A percentile compares a stretch with the other conserved stretches of the same genome.
phyloP scores from a whole-genome alignment of 2,329 filamentous ascomycete species.

The Xylariaceae sp. region DNA sequence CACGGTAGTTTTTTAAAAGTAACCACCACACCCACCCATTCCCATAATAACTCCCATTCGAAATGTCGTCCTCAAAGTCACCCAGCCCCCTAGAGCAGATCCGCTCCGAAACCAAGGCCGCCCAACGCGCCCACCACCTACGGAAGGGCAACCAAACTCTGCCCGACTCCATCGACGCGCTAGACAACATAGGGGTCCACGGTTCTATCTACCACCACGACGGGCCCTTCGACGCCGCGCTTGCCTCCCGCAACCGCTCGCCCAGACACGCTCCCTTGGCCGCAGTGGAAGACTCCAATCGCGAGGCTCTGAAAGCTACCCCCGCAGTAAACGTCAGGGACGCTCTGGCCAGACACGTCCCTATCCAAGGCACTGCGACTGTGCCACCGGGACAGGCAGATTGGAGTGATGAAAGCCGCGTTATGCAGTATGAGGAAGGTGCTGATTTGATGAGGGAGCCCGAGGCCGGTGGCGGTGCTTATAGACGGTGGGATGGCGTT shows the following conservation, averaged over 20 bases:
- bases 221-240: conserved; percentile 83
- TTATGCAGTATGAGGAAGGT: conserved; percentile 81
- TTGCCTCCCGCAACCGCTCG: conserved; percentile 69
- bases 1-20: no score
- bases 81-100: conserved; percentile 67
- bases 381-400: conserved; percentile 74
- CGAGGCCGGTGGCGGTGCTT: conserved; percentile 67
- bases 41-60: not conserved
- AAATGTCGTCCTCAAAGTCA: conserved; percentile 39
- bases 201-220: conserved; percentile 78
- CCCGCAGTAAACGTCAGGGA: conserved; percentile 75
- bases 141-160: conserved; percentile 64
- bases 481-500: conserved; percentile 70
- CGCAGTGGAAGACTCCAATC: conserved; percentile 70
- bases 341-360: conserved; percentile 68
- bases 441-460: conserved; percentile 77
- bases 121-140: conserved; percentile 65
- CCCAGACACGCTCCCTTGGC: conserved; percentile 67
- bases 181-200: conserved; percentile 61
- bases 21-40: not conserved
- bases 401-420: conserved; percentile 54
- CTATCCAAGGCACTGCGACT: conserved; percentile 74
- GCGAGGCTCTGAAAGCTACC: conserved; percentile 76
- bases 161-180: conserved; percentile 75
- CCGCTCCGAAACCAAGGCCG: conserved; percentile 59